These are phyloP conservation scores for Wickerhamiella brachini DNA, from an alignment of 805 yeast genomes.

Conservation along the genomic window DNA sequence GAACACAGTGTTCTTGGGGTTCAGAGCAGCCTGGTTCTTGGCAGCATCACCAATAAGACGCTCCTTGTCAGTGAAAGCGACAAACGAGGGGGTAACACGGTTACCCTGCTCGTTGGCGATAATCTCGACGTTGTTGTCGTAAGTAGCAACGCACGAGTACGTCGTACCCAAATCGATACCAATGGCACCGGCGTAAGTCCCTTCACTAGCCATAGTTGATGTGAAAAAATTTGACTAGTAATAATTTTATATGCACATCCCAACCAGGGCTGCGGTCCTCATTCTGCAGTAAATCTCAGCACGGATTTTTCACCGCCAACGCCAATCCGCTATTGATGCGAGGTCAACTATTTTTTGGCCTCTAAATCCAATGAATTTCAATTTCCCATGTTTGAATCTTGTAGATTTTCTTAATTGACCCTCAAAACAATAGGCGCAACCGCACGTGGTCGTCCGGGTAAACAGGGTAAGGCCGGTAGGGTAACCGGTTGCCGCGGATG, in stretches of 20 bases:
- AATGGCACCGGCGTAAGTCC: slow-evolving; percentile 80
- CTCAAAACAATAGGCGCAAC: no score
- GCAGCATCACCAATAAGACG: slow-evolving; percentile 96
- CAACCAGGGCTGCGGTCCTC: not conserved
- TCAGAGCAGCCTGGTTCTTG: slow-evolving; percentile 96
- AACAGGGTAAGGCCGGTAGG: no score
- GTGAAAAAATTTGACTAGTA: slow-evolving; percentile 6
- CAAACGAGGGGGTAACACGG: slow-evolving; percentile 95
- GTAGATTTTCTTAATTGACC: no score
- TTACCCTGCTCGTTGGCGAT: slow-evolving; percentile 97
- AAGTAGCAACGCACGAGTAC: slow-evolving; percentile 92
- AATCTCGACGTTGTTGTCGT: slow-evolving; percentile 78
- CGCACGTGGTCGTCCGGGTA: no score
- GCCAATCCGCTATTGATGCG: no score
- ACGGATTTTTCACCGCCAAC: not conserved
- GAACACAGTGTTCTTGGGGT: slow-evolving; percentile 84
- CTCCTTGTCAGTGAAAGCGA: slow-evolving; percentile 90
- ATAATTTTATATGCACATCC: not conserved
- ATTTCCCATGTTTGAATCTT: no score
- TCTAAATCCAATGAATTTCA: no score
- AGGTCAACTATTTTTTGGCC: no score
- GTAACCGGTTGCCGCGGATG: no score
- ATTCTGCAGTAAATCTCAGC: not conserved
- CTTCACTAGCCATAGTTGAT: slow-evolving; percentile 27
- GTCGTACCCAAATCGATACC: slow-evolving; percentile 74